Evolutionary conservation across 1,284 basidiomycete genomes (phyloP), one percentile per base, ranked within the genome.

Genomic region (Cystobasidiaceae sp.): DNA sequence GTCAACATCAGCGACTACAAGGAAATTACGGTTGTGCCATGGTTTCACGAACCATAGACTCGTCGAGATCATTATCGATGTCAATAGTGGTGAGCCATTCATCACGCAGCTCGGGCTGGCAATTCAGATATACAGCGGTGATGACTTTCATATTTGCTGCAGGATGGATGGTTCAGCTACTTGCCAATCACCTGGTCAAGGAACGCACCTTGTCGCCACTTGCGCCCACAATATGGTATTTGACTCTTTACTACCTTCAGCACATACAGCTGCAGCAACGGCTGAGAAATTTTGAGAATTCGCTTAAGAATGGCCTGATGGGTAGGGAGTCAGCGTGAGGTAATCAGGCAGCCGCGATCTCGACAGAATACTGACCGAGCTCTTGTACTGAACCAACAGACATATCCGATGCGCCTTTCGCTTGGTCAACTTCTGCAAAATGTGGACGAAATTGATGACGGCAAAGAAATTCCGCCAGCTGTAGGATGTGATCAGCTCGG

Each of bases 101-200:
- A 77, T 99, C 96, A 39, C 94, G 84, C 56, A 99, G 81, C 74
- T 97, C 93, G 9, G 96, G 94, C 58, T 94, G 83, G 76, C 93
- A 97, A 74, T 97, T 96, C 67, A 98, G 81, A 77, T 99, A 98
- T 70, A 99, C 97, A 30, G 91, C 87, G 3, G 96, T 99, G 74
- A 99, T 98, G 67, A 97, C 90, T 78, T 97, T 96, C 96, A 99
- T 99, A 76, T 98, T 99, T 25, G 89, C 91, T 94, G n/a, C n/a
- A n/a, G n/a, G n/a, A n/a, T n/a, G n/a, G n/a, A n/a, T n/a, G n/a
- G n/a, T n/a, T n/a, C n/a, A n/a, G n/a, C n/a, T n/a, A n/a, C n/a
- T n/a, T n/a, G n/a, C n/a, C n/a, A n/a, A 19, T 0, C 17, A 34
- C 2, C 15, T 2, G 11, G 48, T 32, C 6, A 13, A 2, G 34